A percentile compares a stretch with the other conserved stretches of the same genome.
Conservation (phyloP, 1,139 yeast species). For the Hyphopichia pseudoburtonii region DNA sequence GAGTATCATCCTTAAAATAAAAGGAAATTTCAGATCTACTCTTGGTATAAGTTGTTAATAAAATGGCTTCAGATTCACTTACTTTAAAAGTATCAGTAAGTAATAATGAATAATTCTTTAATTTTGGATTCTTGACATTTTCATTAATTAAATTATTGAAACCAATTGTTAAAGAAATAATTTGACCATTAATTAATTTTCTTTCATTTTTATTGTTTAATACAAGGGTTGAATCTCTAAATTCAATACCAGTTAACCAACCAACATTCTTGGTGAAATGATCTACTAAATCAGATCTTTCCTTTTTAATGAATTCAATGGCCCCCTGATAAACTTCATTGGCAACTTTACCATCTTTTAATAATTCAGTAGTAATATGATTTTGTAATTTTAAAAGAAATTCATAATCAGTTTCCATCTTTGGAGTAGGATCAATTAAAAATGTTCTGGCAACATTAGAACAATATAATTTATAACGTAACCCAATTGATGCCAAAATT, state of each 20-base stretch:
- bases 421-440: conserved; percentile 83
- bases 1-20: conserved; percentile 71
- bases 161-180: conserved; percentile 76
- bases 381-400: conserved; percentile 68
- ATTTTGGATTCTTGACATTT: conserved; percentile 46
- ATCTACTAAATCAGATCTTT: conserved; percentile 60
- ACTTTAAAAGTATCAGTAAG: conserved; percentile 84
- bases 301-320: conserved; percentile 53
- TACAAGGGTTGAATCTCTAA: conserved; percentile 76
- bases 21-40: conserved; percentile 75
- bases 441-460: conserved; percentile 87
- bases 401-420: conserved; percentile 77
- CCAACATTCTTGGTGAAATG: conserved; percentile 83
- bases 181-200: conserved; percentile 66
- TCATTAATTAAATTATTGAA: conserved; percentile 59
- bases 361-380: conserved; percentile 50
- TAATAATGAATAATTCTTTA: conserved; percentile 62
- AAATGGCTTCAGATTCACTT: conserved; percentile 57
- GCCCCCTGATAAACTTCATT: conserved; percentile 68
- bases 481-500: conserved; percentile 79
- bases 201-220: conserved; percentile 76
- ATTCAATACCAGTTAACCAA: conserved; percentile 88
- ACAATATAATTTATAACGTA: conserved; percentile 87
- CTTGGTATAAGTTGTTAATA: conserved; percentile 76
- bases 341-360: conserved; percentile 69